phyloP scores from a whole-genome alignment of 202 grass and related monocot species.

The Zizania palustris region DNA sequence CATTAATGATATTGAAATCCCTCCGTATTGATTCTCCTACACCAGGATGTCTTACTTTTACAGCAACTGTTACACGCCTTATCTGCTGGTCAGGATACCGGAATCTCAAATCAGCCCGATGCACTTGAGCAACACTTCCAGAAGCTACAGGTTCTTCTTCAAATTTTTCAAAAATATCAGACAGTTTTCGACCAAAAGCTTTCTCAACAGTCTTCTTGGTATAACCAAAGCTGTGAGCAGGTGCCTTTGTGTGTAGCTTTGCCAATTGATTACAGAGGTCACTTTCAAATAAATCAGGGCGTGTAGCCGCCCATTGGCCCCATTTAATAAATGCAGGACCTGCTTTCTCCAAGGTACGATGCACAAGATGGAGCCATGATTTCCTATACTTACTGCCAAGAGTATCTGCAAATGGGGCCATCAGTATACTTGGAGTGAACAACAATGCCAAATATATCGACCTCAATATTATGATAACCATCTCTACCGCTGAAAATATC shows the following conservation, averaged over 20 bases:
- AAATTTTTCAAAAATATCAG: conserved; percentile 90
- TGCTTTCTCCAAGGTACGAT: conserved; percentile 73
- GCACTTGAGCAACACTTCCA: conserved; percentile 97
- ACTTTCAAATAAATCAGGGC: conserved; percentile 84
- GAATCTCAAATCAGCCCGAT: conserved; percentile 77
- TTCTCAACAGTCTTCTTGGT: conserved; percentile 92
- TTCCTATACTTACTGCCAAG: conserved; percentile 73
- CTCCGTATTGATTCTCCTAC: conserved; percentile 90
- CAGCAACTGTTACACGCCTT: conserved; percentile 68
- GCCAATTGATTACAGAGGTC: conserved; percentile 80
- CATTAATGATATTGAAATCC: conserved; percentile 94
- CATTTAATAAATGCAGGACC: conserved; percentile 99
- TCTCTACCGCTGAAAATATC: conserved; percentile 66
- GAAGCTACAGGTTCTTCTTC: conserved; percentile 94
- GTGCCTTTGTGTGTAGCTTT: conserved; percentile 88
- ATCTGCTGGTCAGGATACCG: conserved; percentile 50
- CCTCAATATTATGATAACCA: conserved; percentile 81
- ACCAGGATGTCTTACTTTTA: conserved; percentile 95
- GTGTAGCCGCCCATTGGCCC: conserved; percentile 97
- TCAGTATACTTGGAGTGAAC: conserved; percentile 84
- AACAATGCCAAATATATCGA: conserved; percentile 78
- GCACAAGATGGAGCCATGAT: conserved; percentile 82
- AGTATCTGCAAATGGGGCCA: conserved; percentile 85
- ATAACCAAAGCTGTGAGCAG: conserved; percentile 81
- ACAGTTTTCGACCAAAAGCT: conserved; percentile 86